These are phyloP conservation scores for Didymella arachidicola DNA, from an alignment of 2,329 filamentous ascomycete genomes.

Conservation along the genomic window DNA sequence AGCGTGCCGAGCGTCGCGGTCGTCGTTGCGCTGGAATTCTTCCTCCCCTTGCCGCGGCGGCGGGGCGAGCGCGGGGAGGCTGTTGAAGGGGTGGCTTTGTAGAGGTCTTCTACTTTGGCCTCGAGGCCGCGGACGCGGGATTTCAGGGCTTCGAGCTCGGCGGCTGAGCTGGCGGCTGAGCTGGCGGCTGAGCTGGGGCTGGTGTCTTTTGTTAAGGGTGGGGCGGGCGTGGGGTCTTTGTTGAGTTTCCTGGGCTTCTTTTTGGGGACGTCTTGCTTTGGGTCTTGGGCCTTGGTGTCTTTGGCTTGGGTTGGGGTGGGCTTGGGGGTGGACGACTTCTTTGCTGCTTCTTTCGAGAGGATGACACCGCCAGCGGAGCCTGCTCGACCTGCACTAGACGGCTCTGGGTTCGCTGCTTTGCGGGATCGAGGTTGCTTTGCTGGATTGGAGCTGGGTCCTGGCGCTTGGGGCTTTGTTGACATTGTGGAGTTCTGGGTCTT, in stretches of 20 bases:
- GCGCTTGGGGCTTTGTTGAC: slow-evolving; percentile 39
- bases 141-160: slow-evolving; percentile 48
- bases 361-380: slow-evolving; percentile 44
- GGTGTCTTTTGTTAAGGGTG: slow-evolving; percentile 1
- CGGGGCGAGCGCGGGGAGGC: slow-evolving; percentile 40
- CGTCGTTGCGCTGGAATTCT: slow-evolving; percentile 33
- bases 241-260: slow-evolving; percentile 47
- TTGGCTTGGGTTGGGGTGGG: slow-evolving; percentile 20
- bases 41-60: slow-evolving; percentile 43
- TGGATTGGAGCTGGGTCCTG: slow-evolving; percentile 33
- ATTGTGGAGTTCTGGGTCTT: slow-evolving; percentile 19
- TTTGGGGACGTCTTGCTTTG: slow-evolving; percentile 19
- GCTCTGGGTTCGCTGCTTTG: slow-evolving; percentile 25
- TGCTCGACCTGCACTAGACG: slow-evolving; percentile 27
- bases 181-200: no score
- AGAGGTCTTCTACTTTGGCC: slow-evolving; percentile 49
- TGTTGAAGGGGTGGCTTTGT: slow-evolving; percentile 25
- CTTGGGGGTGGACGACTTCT: slow-evolving; percentile 10
- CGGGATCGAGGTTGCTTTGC: slow-evolving; percentile 37
- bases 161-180: no score
- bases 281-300: background rate
- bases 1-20: slow-evolving; percentile 30
- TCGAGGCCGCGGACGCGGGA: slow-evolving; percentile 47
- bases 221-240: slow-evolving; percentile 33
- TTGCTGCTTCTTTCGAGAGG: slow-evolving; percentile 26